A percentile compares a stretch with the other conserved stretches of the same genome.
phyloP scores from a whole-genome alignment of 495 filamentous ascomycete species.

The Penicillium verhagenii region DNA sequence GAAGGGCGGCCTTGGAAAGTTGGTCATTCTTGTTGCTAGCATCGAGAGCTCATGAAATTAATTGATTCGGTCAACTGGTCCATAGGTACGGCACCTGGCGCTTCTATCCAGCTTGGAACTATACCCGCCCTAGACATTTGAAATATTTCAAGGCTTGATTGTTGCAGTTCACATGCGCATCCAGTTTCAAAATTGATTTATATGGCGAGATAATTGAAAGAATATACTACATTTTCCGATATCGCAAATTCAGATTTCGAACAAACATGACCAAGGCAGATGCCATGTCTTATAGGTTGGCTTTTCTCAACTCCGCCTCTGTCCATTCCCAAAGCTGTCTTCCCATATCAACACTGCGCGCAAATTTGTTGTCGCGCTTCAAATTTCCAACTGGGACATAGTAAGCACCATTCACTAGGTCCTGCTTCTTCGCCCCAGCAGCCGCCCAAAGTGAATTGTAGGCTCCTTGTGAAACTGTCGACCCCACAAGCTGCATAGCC shows the following conservation, averaged over 20 bases:
- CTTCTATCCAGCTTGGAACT: no score
- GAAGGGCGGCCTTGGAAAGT: constrained; percentile 56
- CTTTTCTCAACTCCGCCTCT: constrained; percentile 33
- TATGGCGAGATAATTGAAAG: no score
- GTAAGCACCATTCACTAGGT: constrained; percentile 33
- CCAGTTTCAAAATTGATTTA: no score
- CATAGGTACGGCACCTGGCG: no score
- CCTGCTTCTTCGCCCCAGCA: constrained; percentile 29
- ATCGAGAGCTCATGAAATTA: not conserved
- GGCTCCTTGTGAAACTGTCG: constrained; percentile 31
- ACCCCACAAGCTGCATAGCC: constrained; percentile 13
- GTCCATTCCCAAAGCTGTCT: constrained; percentile 46
- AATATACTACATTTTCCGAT: no score
- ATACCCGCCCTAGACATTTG: no score
- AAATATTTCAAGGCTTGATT: no score
- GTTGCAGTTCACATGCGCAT: no score
- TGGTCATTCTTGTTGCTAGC: constrained; percentile 35
- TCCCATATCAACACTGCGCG: constrained; percentile 26
- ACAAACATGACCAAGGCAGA: no score
- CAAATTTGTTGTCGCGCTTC: constrained; percentile 24
- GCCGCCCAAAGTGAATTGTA: constrained; percentile 44
- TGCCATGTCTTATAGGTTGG: constrained; percentile 8
- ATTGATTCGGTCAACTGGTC: no score
- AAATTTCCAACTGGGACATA: constrained; percentile 40
- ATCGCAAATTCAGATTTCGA: no score